phyloP scores from a whole-genome alignment of 2,329 filamentous ascomycete species.

The Botrytis sinoallii region DNA sequence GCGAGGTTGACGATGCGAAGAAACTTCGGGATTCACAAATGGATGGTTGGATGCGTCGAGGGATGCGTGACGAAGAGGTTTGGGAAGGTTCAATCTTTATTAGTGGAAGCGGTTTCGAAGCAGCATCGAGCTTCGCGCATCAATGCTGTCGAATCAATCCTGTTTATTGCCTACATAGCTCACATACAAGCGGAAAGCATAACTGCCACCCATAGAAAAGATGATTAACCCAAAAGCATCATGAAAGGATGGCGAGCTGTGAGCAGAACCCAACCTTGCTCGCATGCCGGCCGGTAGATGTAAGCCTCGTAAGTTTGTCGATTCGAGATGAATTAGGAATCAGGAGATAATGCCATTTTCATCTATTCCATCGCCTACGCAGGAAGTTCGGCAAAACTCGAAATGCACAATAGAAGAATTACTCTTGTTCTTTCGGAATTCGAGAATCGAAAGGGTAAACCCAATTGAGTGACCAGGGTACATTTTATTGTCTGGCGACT shows the following conservation, averaged over 20 bases:
- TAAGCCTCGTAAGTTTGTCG: conserved; percentile 6
- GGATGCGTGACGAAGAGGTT: not conserved
- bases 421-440: not conserved
- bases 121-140: not conserved
- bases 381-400: conserved; percentile 20
- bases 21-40: conserved; percentile 6
- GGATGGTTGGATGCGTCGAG: not conserved
- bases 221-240: not conserved
- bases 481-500: not conserved
- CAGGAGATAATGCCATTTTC: conserved; percentile 15
- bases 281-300: conserved; percentile 19
- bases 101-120: not conserved
- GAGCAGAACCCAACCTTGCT: conserved; percentile 4
- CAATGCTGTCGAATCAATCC: not conserved
- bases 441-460: not conserved
- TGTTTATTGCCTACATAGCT: not conserved
- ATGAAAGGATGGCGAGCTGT: not conserved
- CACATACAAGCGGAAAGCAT: not conserved
- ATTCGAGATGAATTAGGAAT: conserved; percentile 15
- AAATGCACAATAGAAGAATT: not conserved
- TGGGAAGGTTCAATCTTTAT: not conserved
- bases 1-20: conserved; percentile 9
- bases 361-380: conserved; percentile 17
- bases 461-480: not conserved
- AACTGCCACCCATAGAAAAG: not conserved